A percentile compares a stretch with the other conserved stretches of the same genome.
Evolutionary conservation across 768 basidiomycete species (phyloP).

Genomic region (Pholiota conissans): DNA sequence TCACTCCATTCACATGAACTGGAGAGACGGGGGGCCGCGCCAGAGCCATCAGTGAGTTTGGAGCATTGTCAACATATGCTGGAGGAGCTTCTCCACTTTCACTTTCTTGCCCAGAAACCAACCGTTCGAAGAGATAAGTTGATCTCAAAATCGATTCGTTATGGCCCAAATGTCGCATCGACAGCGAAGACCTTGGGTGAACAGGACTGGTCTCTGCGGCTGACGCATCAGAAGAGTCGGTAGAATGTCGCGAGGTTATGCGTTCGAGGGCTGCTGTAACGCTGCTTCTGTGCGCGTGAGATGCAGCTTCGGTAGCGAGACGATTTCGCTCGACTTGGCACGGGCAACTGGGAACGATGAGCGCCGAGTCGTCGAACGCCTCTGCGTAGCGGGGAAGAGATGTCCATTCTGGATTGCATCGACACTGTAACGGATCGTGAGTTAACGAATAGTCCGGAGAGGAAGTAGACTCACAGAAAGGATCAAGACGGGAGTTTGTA

Average conservation of each 20-base stretch:
- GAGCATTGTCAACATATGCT: slow-evolving; percentile 45
- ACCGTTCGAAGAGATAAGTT: slow-evolving; percentile 66
- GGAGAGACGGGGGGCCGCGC: neutral
- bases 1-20: neutral
- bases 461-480: slow-evolving; percentile 64
- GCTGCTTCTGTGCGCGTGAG: slow-evolving; percentile 8
- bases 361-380: slow-evolving; percentile 36
- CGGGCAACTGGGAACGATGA: slow-evolving; percentile 43
- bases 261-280: slow-evolving; percentile 27
- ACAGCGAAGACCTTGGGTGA: slow-evolving; percentile 27
- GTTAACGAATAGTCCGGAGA: neutral
- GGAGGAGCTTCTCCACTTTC: slow-evolving; percentile 86
- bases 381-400: slow-evolving; percentile 76
- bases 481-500: slow-evolving; percentile 84
- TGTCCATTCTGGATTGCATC: slow-evolving; percentile 79
- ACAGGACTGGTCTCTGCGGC: slow-evolving; percentile 37
- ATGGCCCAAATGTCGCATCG: slow-evolving; percentile 23
- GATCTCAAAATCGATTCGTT: slow-evolving; percentile 40
- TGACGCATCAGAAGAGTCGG: slow-evolving; percentile 33
- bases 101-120: slow-evolving; percentile 81
- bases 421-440: slow-evolving; percentile 48
- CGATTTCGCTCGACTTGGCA: slow-evolving; percentile 33
- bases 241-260: slow-evolving; percentile 32
- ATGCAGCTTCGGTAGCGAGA: neutral
- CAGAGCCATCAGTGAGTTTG: neutral